Conservation (phyloP, 768 basidiomycete species). For the Naganishia kalamii region DNA sequence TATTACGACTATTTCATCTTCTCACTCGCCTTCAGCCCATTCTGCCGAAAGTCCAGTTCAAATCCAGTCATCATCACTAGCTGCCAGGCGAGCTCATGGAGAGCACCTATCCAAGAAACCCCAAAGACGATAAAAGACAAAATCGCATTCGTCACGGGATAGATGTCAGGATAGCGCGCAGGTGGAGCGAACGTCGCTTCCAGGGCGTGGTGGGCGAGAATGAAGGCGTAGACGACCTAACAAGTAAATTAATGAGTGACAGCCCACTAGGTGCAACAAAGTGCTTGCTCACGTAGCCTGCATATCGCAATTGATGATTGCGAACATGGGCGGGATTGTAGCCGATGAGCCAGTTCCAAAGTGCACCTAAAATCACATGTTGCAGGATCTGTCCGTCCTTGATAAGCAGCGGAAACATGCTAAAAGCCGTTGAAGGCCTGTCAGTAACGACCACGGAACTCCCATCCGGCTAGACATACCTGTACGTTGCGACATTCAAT, state of each 20-base stretch:
- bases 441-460: not conserved
- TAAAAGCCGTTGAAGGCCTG: too few relatives aligned
- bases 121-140: conserved; percentile 73
- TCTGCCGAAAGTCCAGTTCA: not conserved
- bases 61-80: conserved; percentile 7
- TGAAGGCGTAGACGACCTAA: conserved; percentile 57
- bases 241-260: not conserved
- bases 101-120: conserved; percentile 59
- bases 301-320: conserved; percentile 1
- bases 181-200: conserved; percentile 64
- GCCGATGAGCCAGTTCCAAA: conserved; percentile 82
- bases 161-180: conserved; percentile 74
- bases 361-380: conserved; percentile 59
- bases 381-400: conserved; percentile 70
- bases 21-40: not conserved
- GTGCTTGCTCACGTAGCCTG: conserved; percentile 22
- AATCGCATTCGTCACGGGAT: conserved; percentile 74
- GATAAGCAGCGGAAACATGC: conserved; percentile 87
- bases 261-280: conserved; percentile 49
- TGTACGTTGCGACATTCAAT: conserved; percentile 81
- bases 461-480: conserved; percentile 52
- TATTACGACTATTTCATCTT: not conserved
- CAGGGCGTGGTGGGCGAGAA: conserved; percentile 57
- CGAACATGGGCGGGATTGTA: conserved; percentile 27
- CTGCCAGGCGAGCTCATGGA: conserved; percentile 13